A percentile compares a stretch with the other conserved stretches of the same genome.
Conservation (phyloP, 352 stramenopile species). For the Globisporangium splendens region DNA sequence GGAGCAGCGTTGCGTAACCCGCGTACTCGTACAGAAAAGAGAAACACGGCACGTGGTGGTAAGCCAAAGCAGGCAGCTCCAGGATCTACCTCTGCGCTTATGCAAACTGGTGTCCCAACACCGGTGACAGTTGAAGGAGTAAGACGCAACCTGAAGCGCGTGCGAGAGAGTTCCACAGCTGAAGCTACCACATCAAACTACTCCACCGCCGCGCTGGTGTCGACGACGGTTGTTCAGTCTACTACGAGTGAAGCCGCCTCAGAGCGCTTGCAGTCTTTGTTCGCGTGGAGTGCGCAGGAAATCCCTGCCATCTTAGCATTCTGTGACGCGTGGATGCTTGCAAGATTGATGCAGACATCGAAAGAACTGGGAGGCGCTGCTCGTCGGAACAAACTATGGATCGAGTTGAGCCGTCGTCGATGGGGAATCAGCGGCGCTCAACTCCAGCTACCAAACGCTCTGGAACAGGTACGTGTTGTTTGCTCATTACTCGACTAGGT, state of each 20-base stretch:
- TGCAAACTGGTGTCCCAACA: not conserved
- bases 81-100: not conserved
- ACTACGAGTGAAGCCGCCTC: no score
- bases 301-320: slow-evolving; percentile 39
- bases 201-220: not conserved
- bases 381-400: slow-evolving; percentile 30
- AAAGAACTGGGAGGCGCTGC: slow-evolving; percentile 20
- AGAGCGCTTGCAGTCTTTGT: slow-evolving; percentile 6
- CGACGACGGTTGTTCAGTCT: not conserved
- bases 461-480: slow-evolving; percentile 5
- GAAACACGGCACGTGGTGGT: not conserved
- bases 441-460: slow-evolving; percentile 1
- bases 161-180: not conserved
- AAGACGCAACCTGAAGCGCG: slow-evolving; percentile 10
- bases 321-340: slow-evolving; percentile 54
- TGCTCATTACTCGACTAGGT: not conserved
- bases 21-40: slow-evolving; percentile 5
- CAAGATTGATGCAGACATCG: slow-evolving; percentile 28
- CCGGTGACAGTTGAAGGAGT: not conserved
- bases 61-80: not conserved
- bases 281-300: slow-evolving; percentile 35
- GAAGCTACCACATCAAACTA: no score
- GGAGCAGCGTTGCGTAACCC: not conserved
- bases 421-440: slow-evolving; percentile 22
- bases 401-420: slow-evolving; percentile 23